These are phyloP conservation scores for Clonostachys solani DNA, from an alignment of 2,329 filamentous ascomycete genomes.

Conservation along the genomic window DNA sequence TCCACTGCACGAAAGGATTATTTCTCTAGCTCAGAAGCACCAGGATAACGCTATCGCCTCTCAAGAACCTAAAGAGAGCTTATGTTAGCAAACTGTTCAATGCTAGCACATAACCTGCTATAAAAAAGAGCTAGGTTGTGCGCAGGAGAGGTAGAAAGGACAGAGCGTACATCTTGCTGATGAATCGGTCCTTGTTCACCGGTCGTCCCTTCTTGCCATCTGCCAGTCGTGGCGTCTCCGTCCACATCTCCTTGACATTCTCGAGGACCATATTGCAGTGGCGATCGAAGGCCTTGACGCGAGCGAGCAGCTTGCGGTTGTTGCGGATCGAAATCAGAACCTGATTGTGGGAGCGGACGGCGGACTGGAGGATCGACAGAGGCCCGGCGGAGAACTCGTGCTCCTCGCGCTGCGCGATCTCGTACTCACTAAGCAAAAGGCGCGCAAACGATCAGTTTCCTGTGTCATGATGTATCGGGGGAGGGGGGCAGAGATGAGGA, in stretches of 20 bases:
- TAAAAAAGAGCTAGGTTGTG: neutral
- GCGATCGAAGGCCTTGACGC: constrained; percentile 96
- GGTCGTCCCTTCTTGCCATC: constrained; percentile 84
- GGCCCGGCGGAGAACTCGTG: constrained; percentile 50
- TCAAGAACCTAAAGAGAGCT: constrained; percentile 61
- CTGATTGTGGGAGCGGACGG: constrained; percentile 89
- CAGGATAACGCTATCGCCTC: constrained; percentile 84
- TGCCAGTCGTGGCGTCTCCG: constrained; percentile 78
- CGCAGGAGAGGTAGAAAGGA: neutral
- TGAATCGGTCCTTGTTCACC: constrained; percentile 97
- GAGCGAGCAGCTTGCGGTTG: constrained; percentile 95
- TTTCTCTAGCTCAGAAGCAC: constrained; percentile 67
- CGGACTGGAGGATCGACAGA: constrained; percentile 92
- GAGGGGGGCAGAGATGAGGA: constrained; percentile 1
- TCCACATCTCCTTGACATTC: constrained; percentile 98
- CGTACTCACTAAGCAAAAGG: constrained; percentile 66
- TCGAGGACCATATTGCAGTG: constrained; percentile 99
- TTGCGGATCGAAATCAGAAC: constrained; percentile 97
- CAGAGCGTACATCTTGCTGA: constrained; percentile 83
- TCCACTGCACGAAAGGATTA: neutral
- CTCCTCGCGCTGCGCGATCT: constrained; percentile 68
- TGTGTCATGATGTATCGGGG: constrained; percentile 6
- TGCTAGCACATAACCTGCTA: neutral
- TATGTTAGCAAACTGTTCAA: neutral
- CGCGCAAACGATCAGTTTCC: constrained; percentile 2